Base-by-base conservation (phyloP, 2,329 filamentous ascomycete species). In the Aspergillus hiratsukae region DNA sequence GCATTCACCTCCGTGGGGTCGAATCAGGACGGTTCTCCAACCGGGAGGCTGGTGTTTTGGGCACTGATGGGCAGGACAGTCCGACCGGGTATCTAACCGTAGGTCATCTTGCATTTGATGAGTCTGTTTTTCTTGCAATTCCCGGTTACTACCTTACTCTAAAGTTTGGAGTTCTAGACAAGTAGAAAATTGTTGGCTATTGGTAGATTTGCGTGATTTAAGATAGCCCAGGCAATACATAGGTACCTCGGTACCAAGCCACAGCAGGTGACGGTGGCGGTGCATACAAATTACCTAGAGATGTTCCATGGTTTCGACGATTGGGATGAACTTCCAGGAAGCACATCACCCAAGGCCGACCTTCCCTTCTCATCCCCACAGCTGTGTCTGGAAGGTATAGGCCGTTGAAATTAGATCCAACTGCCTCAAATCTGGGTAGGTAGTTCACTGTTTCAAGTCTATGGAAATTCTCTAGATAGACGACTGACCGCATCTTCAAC, bases 21-120 rank as follows among this genome's bases (percentile, higher is more conserved):
- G 21, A 46, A 46, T 46, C 43, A 46, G 43, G 27, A 27, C 14
- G 4, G 10, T 25, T 27, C 43, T 23, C 14, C 21, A 10, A 3
- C 41, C n/a, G 43, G 43, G 43, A 46, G 43, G 43, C 35, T 19
- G 49, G 51, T 58, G 51, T 28, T 58, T 58, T 58, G 58, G 58
- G 58, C 58, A 60, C 51, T 51, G 48, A 60, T 52, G 50, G 54
- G 49, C 53, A 52, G 49, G 52, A 41, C 49, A 48, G 35, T 28
- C 49, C 48, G 48, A 51, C 49, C 29, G 53, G 14, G 14, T 37
- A 7, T 37, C 14, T 7, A 37, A 37, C 31, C 17, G 31, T 17
- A 45, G 41, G 41, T 45, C 41, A 45, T 45, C 21, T 4, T 45
- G 41, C 41, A 45, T 45, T 19, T 23, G 4, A 45, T 19, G 41